phyloP scores from a whole-genome alignment of 2,329 filamentous ascomycete species.

The Fusarium sp. region DNA sequence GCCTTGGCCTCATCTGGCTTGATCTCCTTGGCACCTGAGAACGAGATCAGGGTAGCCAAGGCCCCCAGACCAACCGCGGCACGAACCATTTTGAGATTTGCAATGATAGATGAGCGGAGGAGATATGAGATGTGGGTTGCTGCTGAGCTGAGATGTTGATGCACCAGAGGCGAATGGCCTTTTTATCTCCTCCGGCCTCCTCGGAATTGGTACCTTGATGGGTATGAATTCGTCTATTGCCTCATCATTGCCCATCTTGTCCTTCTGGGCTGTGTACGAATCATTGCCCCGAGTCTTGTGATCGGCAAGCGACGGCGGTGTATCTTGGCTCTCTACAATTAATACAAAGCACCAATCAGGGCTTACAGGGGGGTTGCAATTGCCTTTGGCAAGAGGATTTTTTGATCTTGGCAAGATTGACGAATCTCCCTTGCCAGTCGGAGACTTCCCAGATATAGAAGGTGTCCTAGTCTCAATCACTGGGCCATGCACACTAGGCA shows the following conservation, averaged over 20 bases:
- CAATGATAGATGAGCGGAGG: not conserved
- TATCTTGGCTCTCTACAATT: not conserved
- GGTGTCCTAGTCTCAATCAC: constrained; percentile 9
- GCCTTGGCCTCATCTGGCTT: constrained; percentile 27
- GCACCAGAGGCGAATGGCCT: not conserved
- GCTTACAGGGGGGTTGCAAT: not conserved
- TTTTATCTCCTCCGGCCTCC: constrained; percentile 3
- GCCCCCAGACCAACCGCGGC: constrained; percentile 23
- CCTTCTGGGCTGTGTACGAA: not conserved
- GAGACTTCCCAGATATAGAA: constrained; percentile 22
- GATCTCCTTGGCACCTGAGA: constrained; percentile 33
- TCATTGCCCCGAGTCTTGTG: not conserved
- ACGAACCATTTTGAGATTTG: constrained; percentile 33
- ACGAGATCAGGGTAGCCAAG: constrained; percentile 17
- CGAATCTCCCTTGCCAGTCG: constrained; percentile 9
- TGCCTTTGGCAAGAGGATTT: not conserved
- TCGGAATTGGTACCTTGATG: not conserved
- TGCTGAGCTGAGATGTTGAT: not conserved
- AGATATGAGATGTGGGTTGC: not conserved
- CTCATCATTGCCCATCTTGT: not conserved
- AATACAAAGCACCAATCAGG: constrained; percentile 10
- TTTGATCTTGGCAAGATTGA: constrained; percentile 28
- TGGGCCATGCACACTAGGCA: not conserved
- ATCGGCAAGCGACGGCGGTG: not conserved
- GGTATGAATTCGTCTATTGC: not conserved